Percentiles rank a stretch among this genome's conserved stretches.
These are phyloP conservation scores for Prunus fruticosa DNA, from an alignment of 306 rosid genomes.

Conservation along the genomic window DNA sequence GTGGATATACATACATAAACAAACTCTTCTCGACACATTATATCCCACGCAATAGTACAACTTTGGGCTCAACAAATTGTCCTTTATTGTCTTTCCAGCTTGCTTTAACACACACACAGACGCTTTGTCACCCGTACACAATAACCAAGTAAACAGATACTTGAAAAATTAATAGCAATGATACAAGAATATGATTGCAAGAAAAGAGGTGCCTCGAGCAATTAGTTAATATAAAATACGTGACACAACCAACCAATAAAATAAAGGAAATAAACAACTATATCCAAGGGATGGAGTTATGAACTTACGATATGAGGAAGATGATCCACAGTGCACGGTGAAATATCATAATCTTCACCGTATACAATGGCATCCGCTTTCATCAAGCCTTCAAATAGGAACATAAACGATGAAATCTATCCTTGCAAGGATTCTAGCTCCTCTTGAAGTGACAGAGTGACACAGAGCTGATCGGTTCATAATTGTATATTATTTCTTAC, in stretches of 20 bases:
- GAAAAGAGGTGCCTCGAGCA: background rate
- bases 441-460: no score
- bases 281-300: background rate
- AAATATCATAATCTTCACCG: conserved; percentile 31
- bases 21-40: background rate
- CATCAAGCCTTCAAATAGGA: conserved; percentile 62
- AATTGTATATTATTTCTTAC: no score
- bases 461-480: no score
- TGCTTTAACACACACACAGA: background rate
- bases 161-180: background rate
- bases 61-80: no score
- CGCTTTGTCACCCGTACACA: background rate
- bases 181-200: background rate
- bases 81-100: background rate
- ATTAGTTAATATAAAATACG: background rate
- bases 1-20: background rate
- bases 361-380: conserved; percentile 30
- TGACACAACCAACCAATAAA: background rate
- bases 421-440: conserved; percentile 42
- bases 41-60: no score
- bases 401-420: conserved; percentile 45
- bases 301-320: conserved; percentile 42
- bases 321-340: conserved; percentile 23
- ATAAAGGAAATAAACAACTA: background rate
- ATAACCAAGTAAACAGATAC: background rate